Conservation (phyloP, 2,329 filamentous ascomycete genomes). For the Trichoderma sp. region DNA sequence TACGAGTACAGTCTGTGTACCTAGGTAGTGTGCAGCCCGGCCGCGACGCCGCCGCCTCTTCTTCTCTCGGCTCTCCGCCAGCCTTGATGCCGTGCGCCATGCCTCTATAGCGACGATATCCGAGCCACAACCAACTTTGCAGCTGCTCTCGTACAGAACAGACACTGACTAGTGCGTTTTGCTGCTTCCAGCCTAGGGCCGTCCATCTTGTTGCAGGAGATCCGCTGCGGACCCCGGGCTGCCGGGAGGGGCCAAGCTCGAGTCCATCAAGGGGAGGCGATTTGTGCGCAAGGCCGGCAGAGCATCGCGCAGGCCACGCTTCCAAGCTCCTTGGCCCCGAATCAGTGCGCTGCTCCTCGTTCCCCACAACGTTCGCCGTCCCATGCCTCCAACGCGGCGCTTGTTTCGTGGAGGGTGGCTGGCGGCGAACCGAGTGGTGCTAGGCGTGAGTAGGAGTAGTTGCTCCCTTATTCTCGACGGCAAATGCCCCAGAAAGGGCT, state of each 20-base stretch:
- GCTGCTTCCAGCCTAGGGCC: constrained; percentile 10
- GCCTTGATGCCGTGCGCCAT: background rate
- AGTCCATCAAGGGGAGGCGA: constrained; percentile 23
- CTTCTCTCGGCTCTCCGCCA: background rate
- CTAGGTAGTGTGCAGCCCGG: background rate
- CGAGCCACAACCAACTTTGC: background rate
- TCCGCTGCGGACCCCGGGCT: constrained; percentile 24
- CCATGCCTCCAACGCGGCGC: background rate
- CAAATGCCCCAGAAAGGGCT: background rate
- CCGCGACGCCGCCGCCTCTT: background rate
- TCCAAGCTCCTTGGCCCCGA: background rate
- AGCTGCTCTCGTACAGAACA: background rate
- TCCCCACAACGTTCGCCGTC: background rate
- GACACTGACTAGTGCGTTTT: constrained; percentile 12
- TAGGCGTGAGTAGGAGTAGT: background rate
- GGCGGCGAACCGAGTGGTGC: background rate
- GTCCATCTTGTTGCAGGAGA: constrained; percentile 21
- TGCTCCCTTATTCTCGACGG: background rate
- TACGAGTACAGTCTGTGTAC: no score
- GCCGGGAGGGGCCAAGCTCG: constrained; percentile 16
- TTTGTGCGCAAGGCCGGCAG: constrained; percentile 10
- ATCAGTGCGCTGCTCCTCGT: background rate
- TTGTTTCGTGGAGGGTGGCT: background rate
- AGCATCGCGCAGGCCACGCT: background rate
- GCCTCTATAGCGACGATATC: constrained; percentile 22